phyloP scores from a whole-genome alignment of 2,329 filamentous ascomycete genomes.

The Alternaria hordeiaustralica region DNA sequence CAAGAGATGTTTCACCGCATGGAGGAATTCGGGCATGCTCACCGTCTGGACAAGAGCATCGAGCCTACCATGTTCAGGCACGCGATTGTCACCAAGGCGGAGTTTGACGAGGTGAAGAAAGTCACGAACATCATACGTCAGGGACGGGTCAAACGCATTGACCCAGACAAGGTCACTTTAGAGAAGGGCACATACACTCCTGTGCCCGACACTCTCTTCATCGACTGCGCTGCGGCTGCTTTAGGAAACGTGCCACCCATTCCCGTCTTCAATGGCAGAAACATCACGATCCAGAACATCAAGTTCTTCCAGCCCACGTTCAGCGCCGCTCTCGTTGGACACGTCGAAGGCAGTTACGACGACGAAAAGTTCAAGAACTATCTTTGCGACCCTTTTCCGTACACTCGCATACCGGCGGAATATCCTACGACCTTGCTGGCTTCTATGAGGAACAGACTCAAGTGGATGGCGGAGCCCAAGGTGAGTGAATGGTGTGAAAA shows the following conservation, averaged over 20 bases:
- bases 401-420: not conserved
- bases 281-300: not conserved
- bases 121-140: not conserved
- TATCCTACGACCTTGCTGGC: not conserved
- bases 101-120: not conserved
- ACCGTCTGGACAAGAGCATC: not conserved
- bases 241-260: not conserved
- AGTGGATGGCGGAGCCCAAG: not conserved
- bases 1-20: not conserved
- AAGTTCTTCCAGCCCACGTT: not conserved
- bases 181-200: not conserved
- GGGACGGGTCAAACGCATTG: not conserved
- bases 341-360: not conserved
- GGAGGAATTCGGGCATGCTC: not conserved
- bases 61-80: not conserved
- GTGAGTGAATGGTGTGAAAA: not conserved
- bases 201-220: not conserved
- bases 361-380: not conserved
- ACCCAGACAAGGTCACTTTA: not conserved
- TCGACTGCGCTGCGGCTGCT: not conserved
- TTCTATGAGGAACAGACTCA: not conserved
- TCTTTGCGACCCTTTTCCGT: not conserved
- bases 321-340: not conserved
- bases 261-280: not conserved
- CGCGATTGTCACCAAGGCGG: not conserved